Evolutionary conservation across 108 stramenopile genomes (phyloP), one percentile per base, ranked within the genome.

Genomic region (Mediolabrus comicus): DNA sequence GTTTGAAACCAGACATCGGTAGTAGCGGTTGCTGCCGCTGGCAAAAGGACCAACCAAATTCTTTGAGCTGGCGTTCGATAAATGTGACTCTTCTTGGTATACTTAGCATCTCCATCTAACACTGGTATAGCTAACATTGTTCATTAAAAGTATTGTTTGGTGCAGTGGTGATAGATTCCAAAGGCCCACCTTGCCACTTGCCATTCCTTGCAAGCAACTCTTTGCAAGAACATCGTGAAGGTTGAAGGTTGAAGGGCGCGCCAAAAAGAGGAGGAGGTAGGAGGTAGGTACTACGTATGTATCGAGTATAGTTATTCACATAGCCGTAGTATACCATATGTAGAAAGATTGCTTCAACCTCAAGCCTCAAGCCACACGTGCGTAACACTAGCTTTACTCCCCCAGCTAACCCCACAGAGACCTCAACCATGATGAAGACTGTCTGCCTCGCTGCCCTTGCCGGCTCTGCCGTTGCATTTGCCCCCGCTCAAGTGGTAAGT

Each of bases 401-500:
- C 46, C 22, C 7, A 49, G 46, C 46, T 22, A 49, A 49, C 19
- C 43, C 46, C 22, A 17, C 19, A 49, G 19, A 49, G 46, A 49
- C 56, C 56, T 30, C 56, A 32, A 57, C 56, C 56, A 57, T 57
- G 56, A 72, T 72, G 71, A 72, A 63, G 71, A 64, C 74, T 46
- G 53, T 75, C 7, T 71, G 70, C 74, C 30, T 75, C 69, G 69
- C 74, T 53, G 30, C 70, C 69, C 61, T 69, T 32, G 63, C 70
- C 62, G 69, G 69, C 69, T 71, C 68, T 63, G 74, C 74, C 69
- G 68, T 69, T 41, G 74, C 74, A 12, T 75, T 75, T 35, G 74
- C 74, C 52, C 74, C 74, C 53, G 60, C 68, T 32, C 74, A 70
- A 32, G 62, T 75, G 69, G 74, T 75, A 53, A 70, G 74, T 71